A percentile compares a stretch with the other conserved stretches of the same genome.
Conservation (phyloP, 2,329 filamentous ascomycete genomes). For the Fusarium gaditjirri region DNA sequence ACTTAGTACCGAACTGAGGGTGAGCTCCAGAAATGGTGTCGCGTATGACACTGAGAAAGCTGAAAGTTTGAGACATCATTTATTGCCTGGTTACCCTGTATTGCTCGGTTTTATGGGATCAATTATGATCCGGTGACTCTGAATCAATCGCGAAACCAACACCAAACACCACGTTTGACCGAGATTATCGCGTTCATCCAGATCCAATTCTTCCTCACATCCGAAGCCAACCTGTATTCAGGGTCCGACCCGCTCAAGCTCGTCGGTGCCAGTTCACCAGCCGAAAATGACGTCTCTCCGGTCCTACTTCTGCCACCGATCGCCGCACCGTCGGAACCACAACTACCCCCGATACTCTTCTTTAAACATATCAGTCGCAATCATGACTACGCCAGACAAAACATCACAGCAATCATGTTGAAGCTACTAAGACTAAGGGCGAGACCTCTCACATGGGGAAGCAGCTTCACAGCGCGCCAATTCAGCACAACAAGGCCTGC, state of each 20-base stretch:
- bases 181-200: neutral
- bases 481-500: conserved; percentile 36
- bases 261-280: conserved; percentile 29
- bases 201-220: neutral
- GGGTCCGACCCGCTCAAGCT: conserved; percentile 10
- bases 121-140: neutral
- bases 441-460: conserved; percentile 35
- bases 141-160: neutral
- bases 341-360: conserved; percentile 21
- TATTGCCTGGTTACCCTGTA: neutral
- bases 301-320: conserved; percentile 28
- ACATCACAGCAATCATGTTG: conserved; percentile 23
- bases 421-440: conserved; percentile 16
- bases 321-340: conserved; percentile 11
- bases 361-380: conserved; percentile 36
- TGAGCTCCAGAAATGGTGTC: neutral
- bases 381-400: conserved; percentile 8
- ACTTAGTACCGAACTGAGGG: too few species aligned
- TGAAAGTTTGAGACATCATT: neutral
- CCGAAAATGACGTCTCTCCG: conserved; percentile 36
- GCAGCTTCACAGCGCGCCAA: conserved; percentile 35
- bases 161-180: neutral
- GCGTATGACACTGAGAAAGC: neutral
- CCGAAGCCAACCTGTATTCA: neutral
- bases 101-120: neutral